Conservation (phyloP, 306 rosid species). For the Dryas octopetala region DNA sequence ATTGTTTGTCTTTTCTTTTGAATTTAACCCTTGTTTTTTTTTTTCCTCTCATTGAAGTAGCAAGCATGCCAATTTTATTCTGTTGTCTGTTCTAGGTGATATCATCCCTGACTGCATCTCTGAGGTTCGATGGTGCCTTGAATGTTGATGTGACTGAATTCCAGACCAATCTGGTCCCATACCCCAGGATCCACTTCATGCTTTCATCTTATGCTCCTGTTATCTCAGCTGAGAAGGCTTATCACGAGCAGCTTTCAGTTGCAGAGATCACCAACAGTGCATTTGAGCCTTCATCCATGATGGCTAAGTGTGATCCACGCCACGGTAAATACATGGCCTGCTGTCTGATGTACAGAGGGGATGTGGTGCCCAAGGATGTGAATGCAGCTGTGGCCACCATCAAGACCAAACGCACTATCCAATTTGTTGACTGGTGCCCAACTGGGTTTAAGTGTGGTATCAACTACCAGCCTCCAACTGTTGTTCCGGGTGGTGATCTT, state of each 20-base stretch:
- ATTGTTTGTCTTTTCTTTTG: neutral
- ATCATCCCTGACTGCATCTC: slow-evolving; percentile 71
- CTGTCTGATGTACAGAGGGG: slow-evolving; percentile 83
- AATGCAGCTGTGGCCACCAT: slow-evolving; percentile 83
- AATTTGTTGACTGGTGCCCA: slow-evolving; percentile 90
- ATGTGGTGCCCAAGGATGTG: slow-evolving; percentile 83
- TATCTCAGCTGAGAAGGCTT: slow-evolving; percentile 82
- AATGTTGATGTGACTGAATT: slow-evolving; percentile 82
- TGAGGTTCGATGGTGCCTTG: slow-evolving; percentile 80
- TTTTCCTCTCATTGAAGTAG: neutral
- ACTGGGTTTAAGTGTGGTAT: slow-evolving; percentile 87
- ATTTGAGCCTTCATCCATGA: slow-evolving; percentile 85
- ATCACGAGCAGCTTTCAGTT: slow-evolving; percentile 77
- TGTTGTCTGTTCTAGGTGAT: slow-evolving; percentile 50
- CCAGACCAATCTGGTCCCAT: slow-evolving; percentile 81
- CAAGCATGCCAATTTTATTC: neutral
- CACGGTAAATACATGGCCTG: slow-evolving; percentile 89
- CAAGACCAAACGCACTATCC: slow-evolving; percentile 82
- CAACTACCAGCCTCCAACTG: slow-evolving; percentile 86
- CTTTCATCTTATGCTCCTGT: slow-evolving; percentile 84
- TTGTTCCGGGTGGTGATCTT: slow-evolving; percentile 79
- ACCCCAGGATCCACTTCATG: slow-evolving; percentile 87
- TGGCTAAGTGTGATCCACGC: slow-evolving; percentile 85
- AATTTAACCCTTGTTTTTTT: neutral
- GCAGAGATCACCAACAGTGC: slow-evolving; percentile 81